phyloP scores from a whole-genome alignment of 257 asterid species.

The Capsicum pubescens region DNA sequence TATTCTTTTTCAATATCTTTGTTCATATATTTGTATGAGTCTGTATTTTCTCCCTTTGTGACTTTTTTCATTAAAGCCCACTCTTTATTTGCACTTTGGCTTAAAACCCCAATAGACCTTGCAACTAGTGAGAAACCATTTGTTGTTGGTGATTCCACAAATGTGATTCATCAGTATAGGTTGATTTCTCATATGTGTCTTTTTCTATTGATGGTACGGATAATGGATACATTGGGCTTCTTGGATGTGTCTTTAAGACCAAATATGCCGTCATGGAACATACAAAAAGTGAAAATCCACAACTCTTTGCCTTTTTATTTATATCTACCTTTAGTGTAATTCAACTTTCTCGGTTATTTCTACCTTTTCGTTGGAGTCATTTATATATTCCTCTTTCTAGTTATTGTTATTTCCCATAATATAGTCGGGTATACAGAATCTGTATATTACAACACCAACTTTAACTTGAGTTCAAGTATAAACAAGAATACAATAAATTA shows the following conservation, averaged over 20 bases:
- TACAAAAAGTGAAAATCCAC: too few species aligned
- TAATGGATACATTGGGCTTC: conserved; percentile 21
- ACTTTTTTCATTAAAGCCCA: too few species aligned
- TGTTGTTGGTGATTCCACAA: not conserved
- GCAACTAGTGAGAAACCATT: conserved; percentile 31
- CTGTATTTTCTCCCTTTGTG: too few species aligned
- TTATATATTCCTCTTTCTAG: not conserved
- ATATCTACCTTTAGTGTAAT: too few species aligned
- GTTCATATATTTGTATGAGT: too few species aligned
- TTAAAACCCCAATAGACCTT: not conserved
- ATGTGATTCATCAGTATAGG: conserved; percentile 29
- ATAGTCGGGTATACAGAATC: too few species aligned
- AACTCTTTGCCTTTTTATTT: too few species aligned
- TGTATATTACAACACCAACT: too few species aligned
- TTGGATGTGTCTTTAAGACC: conserved; percentile 27
- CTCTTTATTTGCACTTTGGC: too few species aligned
- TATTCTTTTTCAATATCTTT: too few species aligned
- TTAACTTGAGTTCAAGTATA: too few species aligned
- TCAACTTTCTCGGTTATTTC: not conserved
- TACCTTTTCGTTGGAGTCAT: not conserved
- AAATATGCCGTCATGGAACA: not conserved
- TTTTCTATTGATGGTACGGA: conserved; percentile 14
- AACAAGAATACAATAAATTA: too few species aligned
- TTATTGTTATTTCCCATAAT: not conserved
- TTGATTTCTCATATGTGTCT: conserved; percentile 15